Conservation (phyloP, 192 early-diverging fungal genomes). For the Coemansia sp. region DNA sequence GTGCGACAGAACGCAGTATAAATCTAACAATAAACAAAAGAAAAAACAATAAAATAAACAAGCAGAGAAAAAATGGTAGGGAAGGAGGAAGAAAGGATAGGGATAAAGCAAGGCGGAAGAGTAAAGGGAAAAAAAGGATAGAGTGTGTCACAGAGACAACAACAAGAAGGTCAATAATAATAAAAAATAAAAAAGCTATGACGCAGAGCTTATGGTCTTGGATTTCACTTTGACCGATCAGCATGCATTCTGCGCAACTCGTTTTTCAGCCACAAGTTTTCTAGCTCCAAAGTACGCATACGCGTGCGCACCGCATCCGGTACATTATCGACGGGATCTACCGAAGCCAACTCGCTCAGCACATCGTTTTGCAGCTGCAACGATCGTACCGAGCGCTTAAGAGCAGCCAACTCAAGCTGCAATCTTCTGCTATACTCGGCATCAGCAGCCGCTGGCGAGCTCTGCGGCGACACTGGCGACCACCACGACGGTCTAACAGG, state of each 20-base stretch:
- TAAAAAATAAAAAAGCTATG: background rate
- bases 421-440: background rate
- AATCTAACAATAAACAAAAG: background rate
- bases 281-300: constrained; percentile 50
- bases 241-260: constrained; percentile 15
- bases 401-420: constrained; percentile 23
- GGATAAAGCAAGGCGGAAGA: background rate
- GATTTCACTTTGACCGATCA: background rate
- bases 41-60: constrained; percentile 1
- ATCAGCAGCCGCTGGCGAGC: background rate
- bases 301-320: constrained; percentile 28
- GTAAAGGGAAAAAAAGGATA: background rate
- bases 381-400: constrained; percentile 22
- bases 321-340: constrained; percentile 24
- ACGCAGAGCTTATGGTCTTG: background rate
- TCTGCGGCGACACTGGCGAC: background rate
- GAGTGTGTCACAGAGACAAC: background rate
- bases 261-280: constrained; percentile 43
- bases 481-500: constrained; percentile 6
- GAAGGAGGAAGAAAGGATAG: background rate
- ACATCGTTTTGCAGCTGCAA: constrained; percentile 44
- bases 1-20: background rate
- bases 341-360: constrained; percentile 27
- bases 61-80: background rate
- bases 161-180: no score